These are phyloP conservation scores for Poa annua DNA, from an alignment of 176 grass and related monocot genomes.

Conservation along the genomic window DNA sequence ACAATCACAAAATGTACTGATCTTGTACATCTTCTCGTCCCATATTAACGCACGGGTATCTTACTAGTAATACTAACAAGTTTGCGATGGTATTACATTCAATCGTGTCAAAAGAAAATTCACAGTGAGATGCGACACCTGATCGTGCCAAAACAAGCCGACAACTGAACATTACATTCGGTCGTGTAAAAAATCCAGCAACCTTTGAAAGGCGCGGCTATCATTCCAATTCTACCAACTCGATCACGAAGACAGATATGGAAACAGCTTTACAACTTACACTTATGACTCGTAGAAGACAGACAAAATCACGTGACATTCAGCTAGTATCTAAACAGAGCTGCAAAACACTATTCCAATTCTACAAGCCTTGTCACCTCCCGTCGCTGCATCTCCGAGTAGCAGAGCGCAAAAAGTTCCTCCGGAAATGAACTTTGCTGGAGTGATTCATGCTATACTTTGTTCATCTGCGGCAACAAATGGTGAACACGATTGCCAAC, in stretches of 20 bases:
- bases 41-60: background rate
- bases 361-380: conserved; percentile 27
- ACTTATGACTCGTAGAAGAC: background rate
- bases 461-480: conserved; percentile 45
- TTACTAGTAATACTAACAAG: background rate
- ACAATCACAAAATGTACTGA: background rate
- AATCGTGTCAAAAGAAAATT: background rate
- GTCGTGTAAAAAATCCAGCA: background rate
- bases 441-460: conserved; percentile 31
- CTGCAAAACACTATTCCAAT: conserved; percentile 21
- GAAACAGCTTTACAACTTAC: conserved; percentile 47
- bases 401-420: background rate
- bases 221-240: conserved; percentile 16
- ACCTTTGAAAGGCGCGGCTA: background rate
- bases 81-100: conserved; percentile 6
- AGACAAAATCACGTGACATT: conserved; percentile 6
- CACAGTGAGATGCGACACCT: background rate
- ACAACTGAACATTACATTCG: background rate
- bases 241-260: conserved; percentile 29
- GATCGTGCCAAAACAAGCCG: background rate
- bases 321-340: conserved; percentile 24
- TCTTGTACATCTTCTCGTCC: background rate
- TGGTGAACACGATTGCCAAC: background rate
- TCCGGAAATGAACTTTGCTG: background rate
- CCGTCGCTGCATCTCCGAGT: background rate